Evolutionary conservation across 306 rosid genomes (phyloP), one percentile per base, ranked within the genome.

Genomic region (Neltuma alba): DNA sequence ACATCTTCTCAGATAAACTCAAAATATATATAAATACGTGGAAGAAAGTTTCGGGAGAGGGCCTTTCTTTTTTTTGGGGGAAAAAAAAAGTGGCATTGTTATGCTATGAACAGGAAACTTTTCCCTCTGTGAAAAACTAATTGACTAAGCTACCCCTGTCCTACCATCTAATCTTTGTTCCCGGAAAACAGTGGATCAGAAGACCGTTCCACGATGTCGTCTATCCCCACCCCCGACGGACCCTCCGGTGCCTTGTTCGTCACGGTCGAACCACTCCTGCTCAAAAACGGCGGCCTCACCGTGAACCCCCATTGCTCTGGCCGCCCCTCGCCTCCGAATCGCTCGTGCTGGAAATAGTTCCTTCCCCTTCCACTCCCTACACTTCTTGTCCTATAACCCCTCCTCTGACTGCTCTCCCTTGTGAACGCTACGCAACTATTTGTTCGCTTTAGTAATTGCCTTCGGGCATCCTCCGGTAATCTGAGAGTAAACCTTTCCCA

Each of bases 401-500:
- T 76, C 74, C 87, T 82, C 70, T 54, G 30, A n/a, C 92, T 88
- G 41, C 80, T 83, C 10, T 76, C 83, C 20, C 91, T 69, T 8
- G 84, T 89, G 7, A 91, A 84, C 33, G 73, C 78, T 45, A 78
- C 80, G 67, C 85, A 83, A 20, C 80, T 87, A 18, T 74, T 86
- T 7, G 89, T 57, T 0, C 94, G 82, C 58, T 52, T 89, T 79
- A 91, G 18, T 6, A 91, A 58, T 79, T 82, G 83, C 27, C 31
- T 83, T 27, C 88, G 77, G 9, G 86, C 88, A 21, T 81, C 90
- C 38, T 84, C 90, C 15, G 93, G 89, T n/a, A 91, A 72, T 42
- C 87, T 83, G 21, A 91, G 76, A n/a, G 96, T 89, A 40, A 80
- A 91, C 77, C 89, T 82, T 70, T 91, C 93, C 6, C 64, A 23